Conservation (phyloP, 1,284 basidiomycete genomes). For the Volvariella volvacea region DNA sequence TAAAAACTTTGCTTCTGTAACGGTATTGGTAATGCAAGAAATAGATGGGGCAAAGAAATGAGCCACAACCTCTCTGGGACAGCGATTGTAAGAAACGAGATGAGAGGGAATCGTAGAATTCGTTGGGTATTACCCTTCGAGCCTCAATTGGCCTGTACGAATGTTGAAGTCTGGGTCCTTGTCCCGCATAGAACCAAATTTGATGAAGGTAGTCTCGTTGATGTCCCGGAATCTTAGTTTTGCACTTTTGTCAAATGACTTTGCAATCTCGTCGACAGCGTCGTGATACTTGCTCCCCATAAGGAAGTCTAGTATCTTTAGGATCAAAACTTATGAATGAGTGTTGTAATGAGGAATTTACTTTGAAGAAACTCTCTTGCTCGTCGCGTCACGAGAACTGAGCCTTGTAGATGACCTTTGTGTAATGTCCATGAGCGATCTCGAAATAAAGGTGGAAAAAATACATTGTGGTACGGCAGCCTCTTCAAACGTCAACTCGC, state of each 20-base stretch:
- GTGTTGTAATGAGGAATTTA: not conserved
- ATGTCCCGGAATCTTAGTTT: conserved; percentile 31
- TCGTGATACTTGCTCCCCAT: conserved; percentile 1
- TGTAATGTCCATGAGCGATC: not conserved
- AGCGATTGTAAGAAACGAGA: not conserved
- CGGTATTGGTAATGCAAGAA: conserved; percentile 30
- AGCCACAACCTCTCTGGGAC: conserved; percentile 29
- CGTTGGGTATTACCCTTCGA: conserved; percentile 5
- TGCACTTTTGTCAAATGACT: conserved; percentile 31
- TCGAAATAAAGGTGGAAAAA: not conserved
- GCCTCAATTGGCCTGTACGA: conserved; percentile 2
- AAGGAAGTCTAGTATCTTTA: conserved; percentile 4
- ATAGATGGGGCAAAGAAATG: conserved; percentile 41
- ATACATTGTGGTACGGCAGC: conserved; percentile 25
- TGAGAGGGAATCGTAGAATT: not conserved
- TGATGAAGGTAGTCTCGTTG: conserved; percentile 28
- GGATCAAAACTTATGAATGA: not conserved
- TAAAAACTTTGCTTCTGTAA: conserved; percentile 15
- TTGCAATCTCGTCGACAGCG: conserved; percentile 4
- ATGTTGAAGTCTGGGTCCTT: conserved; percentile 22
- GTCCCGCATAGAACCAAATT: conserved; percentile 32
- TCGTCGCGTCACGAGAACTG: conserved; percentile 4
- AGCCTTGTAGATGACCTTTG: conserved; percentile 4
- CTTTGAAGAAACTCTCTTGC: conserved; percentile 2
- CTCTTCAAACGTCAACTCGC: conserved; percentile 18